Base-by-base conservation (phyloP, 768 basidiomycete species). In the Boletus insuetus region DNA sequence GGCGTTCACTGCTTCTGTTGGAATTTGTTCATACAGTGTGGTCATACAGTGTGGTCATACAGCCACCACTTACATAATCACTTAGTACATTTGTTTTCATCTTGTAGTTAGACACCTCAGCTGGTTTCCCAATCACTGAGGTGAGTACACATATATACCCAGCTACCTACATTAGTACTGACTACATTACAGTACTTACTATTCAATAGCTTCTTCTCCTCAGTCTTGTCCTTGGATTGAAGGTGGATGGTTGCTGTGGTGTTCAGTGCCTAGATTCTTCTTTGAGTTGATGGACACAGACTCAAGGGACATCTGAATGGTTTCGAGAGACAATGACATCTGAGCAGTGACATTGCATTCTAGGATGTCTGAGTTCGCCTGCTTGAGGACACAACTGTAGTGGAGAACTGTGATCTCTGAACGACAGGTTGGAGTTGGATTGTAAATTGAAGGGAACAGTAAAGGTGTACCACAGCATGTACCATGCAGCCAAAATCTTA, bases 351-450 rank as follows among this genome's bases (percentile, higher is more conserved):
- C 75, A 54, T 87, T 87, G 54, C 77, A 75, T 63, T 88, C 87
- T 51, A 87, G 61, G 8, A 88, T 81, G 56, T 87, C 85, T 43
- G 89, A 69, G 44, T 80, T 75, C 0, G 85, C 83, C 9, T 81
- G 77, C 64, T 88, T 89, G 63, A 75, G 77, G 35, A 82, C 69
- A 3, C 85, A 78, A 9, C 84, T 80, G 59, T 89, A 88, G 4
- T 85, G 79, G 6, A 75, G 78, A 4, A 80, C 73, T 1, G 78
- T 82, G 55, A 89, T 82, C 2, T 79, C 74, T 6, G 71, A 60
- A 32, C 85, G 81, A 64, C 87, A 89, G 5, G 78, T 80, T 0
- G 87, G 87, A 46, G 42, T 2, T 7, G 41, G n/a, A 49, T 10
- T 0, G n/a, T 56, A 14, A 56, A 42, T 24, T 9, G 6, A 46